Conservation (phyloP, 2,329 filamentous ascomycete species). For the Rhynchosporium secalis region DNA sequence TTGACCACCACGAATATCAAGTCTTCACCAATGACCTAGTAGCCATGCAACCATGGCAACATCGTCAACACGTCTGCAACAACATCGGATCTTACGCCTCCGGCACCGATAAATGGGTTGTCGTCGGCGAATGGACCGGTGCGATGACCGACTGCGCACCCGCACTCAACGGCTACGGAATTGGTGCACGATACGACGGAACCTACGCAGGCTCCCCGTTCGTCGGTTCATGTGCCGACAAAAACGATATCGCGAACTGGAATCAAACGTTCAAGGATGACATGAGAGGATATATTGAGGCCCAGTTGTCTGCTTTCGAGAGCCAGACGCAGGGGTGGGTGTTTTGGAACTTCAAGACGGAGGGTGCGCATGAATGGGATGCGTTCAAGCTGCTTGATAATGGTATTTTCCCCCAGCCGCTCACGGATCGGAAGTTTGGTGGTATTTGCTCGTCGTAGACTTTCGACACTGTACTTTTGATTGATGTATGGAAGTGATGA, state of each 20-base stretch:
- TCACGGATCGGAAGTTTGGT: slow-evolving; percentile 33
- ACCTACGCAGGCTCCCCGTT: slow-evolving; percentile 48
- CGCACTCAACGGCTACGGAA: slow-evolving; percentile 54
- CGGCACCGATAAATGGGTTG: slow-evolving; percentile 62
- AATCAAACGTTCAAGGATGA: slow-evolving; percentile 47
- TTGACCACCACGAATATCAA: slow-evolving; percentile 72
- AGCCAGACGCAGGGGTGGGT: slow-evolving; percentile 53
- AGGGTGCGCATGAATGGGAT: slow-evolving; percentile 54
- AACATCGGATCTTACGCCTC: slow-evolving; percentile 49
- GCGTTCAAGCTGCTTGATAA: slow-evolving; percentile 49
- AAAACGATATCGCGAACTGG: slow-evolving; percentile 50
- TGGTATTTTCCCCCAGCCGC: slow-evolving; percentile 52
- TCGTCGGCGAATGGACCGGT: slow-evolving; percentile 69
- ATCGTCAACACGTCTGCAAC: slow-evolving; percentile 57
- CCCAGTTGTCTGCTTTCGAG: slow-evolving; percentile 55
- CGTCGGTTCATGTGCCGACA: slow-evolving; percentile 56
- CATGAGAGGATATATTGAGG: slow-evolving; percentile 53
- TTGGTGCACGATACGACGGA: slow-evolving; percentile 60
- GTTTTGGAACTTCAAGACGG: slow-evolving; percentile 61
- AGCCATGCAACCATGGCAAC: slow-evolving; percentile 50
- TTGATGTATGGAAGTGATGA: neutral
- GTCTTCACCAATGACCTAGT: slow-evolving; percentile 57
- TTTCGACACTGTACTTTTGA: neutral
- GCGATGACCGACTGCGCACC: slow-evolving; percentile 63
- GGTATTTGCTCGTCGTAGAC: slow-evolving; percentile 31